Base-by-base conservation (phyloP, 2,329 filamentous ascomycete species). In the Fusarium equiseti region DNA sequence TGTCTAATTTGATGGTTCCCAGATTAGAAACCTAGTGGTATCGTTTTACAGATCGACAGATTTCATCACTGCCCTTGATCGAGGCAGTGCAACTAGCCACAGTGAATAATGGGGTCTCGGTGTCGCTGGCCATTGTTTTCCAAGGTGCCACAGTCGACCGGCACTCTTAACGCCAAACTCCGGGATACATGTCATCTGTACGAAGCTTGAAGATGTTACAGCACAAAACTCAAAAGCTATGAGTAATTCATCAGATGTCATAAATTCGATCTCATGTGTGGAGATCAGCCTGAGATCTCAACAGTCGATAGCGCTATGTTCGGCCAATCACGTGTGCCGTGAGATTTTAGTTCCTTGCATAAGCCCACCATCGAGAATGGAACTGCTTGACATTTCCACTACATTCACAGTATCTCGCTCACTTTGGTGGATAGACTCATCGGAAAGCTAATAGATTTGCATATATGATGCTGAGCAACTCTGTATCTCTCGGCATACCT, bases 381-480 rank as follows among this genome's bases (percentile, higher is more conserved):
- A 11, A 18, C 18, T 40, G 18, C 20, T 51, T 4, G 11, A 22
- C 31, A 11, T 35, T 24, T 8, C 10, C n/a, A 16, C 35, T 24
- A 12, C 27, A 29, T 1, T n/a, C 35, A n/a, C 10, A 0, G 1
- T 38, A 7, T 38, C 35, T n/a, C 1, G 32, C 16, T 18, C 16
- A 6, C 1, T 9, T 35, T 5, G 1, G 5, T 5, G 4, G 5
- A 35, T 16, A 16, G 9, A 6, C 9, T 0, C 9, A 0, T 38
- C 9, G 9, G 4, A 18, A 38, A 1, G 9, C 1, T 9, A 38
- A 38, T 38, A 2, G 2, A 18, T 1, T 10, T 18, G 5, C 16
- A 5, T 3, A n/a, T 11, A 0, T n/a, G 9, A 7, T 2, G 2
- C 5, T 1, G 5, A 3, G 2, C 6, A n/a, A n/a, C 5, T 2